Base-by-base conservation (phyloP, 768 basidiomycete species). In the Rhizopogon roseolus region DNA sequence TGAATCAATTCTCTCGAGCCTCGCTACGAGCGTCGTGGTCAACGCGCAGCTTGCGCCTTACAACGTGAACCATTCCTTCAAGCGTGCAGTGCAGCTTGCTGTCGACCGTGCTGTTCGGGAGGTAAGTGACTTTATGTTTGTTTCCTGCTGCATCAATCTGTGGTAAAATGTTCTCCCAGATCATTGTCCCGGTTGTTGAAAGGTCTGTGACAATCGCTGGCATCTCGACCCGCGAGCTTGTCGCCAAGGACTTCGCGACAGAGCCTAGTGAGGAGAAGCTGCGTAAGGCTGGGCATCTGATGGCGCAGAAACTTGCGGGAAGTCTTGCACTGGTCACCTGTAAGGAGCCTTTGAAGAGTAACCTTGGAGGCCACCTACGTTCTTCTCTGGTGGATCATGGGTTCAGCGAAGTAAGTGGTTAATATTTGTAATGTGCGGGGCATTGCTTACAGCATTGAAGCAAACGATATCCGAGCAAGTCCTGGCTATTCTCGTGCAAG, bases 151-250 rank as follows among this genome's bases (percentile, higher is more conserved):
- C 4, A 22, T 36, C 11, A 28, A 4, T 27, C 27, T 50, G 45
- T 48, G 49, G 25, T 50, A 41, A 22, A 5, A 57, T 25, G 43
- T 38, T 56, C 50, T 41, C 43, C 1, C 58, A 93, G 86, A 98
- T 98, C 55, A 95, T 99, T 60, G 76, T 95, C 16, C 97, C 97
- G 5, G 96, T 99, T 49, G 95, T 99, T 22, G 97, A 99, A 63
- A 84, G 97, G 50, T 98, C 95, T 19, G 97, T 98, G 22, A 98
- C 97, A 1, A 98, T 99, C 59, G 96, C 96, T 10, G 93, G 94
- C 25, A 98, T 98, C 59, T 98, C 97, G 13, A 96, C 96, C 16
- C 80, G 94, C 38, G 97, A 99, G 66, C 77, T 99, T 9, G 92
- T 97, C 17, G 81, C 86, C 43, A 98, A 98, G 72, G 97, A 99